Evolutionary conservation across 2,329 filamentous ascomycete genomes (phyloP).

Genomic region (Neofusicoccum kwambonambiense): DNA sequence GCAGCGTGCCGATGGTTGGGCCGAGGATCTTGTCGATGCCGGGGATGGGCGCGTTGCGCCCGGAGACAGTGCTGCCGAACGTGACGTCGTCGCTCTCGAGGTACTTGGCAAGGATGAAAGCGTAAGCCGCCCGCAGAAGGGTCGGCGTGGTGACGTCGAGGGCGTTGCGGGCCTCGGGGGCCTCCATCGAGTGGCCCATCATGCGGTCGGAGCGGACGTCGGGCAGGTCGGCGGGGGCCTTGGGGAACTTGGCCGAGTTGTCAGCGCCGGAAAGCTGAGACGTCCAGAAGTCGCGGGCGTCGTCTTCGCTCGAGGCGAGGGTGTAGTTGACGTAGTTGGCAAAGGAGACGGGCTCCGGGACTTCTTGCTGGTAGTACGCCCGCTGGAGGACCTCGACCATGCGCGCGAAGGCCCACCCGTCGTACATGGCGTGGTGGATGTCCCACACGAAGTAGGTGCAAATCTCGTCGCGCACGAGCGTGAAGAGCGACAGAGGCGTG

Average conservation of each 20-base stretch:
- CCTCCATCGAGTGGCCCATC: background rate
- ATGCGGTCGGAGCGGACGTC: background rate
- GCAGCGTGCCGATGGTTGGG: conserved; percentile 21
- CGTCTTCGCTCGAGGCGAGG: background rate
- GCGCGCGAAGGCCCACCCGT: background rate
- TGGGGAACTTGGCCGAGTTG: background rate
- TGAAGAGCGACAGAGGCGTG: too few relatives aligned
- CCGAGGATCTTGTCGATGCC: conserved; percentile 42
- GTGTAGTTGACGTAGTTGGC: background rate
- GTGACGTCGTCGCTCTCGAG: conserved; percentile 33
- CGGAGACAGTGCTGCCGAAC: conserved; percentile 44
- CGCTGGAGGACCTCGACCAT: background rate
- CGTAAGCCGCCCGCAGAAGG: background rate
- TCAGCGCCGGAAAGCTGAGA: background rate
- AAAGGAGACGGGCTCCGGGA: background rate
- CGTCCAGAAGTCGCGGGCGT: background rate
- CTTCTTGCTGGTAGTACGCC: background rate
- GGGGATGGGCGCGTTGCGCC: conserved; percentile 38
- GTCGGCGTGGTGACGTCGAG: background rate
- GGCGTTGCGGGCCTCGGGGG: background rate
- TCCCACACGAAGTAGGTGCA: background rate
- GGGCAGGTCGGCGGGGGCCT: background rate
- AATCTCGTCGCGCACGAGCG: too few relatives aligned
- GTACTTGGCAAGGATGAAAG: background rate
- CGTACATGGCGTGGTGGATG: background rate